Percentiles rank a stretch among this genome's conserved stretches.
Evolutionary conservation across 2,329 filamentous ascomycete species (phyloP).

Genomic region (Paraphaeosphaeria minitans): DNA sequence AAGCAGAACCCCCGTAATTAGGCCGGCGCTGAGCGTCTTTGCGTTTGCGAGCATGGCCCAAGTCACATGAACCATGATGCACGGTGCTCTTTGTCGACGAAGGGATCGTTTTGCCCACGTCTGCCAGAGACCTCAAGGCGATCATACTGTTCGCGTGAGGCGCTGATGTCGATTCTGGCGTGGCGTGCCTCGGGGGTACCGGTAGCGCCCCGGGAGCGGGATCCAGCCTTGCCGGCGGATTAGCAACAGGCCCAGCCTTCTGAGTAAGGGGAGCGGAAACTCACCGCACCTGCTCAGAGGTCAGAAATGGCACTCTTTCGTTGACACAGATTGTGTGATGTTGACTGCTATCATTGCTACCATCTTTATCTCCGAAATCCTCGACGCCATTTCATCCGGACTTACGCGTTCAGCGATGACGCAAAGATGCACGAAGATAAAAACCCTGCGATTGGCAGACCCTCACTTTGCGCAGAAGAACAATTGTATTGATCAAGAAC

Average conservation of each 20-base stretch:
- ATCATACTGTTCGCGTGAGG: neutral
- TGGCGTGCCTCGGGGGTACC: neutral
- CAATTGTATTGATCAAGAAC: neutral
- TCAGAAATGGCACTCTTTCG: neutral
- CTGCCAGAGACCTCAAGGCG: neutral
- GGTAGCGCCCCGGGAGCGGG: slow-evolving; percentile 2
- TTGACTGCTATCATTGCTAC: neutral
- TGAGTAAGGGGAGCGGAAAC: slow-evolving; percentile 1
- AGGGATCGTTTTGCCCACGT: neutral
- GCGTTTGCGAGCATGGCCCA: slow-evolving; percentile 9
- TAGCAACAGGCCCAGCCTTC: neutral
- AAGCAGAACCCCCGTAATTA: slow-evolving; percentile 33
- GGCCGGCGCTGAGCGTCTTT: neutral
- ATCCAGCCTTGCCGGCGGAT: neutral
- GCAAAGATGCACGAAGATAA: neutral
- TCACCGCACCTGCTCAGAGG: neutral
- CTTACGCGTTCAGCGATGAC: neutral
- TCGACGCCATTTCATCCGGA: neutral
- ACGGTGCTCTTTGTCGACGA: neutral
- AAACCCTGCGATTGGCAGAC: neutral
- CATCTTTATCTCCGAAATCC: neutral
- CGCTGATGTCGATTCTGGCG: neutral
- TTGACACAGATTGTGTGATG: neutral
- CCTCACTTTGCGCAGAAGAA: no score
- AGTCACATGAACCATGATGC: neutral